Base-by-base conservation (phyloP, 2,329 filamentous ascomycete species). In the Microsporum canis region DNA sequence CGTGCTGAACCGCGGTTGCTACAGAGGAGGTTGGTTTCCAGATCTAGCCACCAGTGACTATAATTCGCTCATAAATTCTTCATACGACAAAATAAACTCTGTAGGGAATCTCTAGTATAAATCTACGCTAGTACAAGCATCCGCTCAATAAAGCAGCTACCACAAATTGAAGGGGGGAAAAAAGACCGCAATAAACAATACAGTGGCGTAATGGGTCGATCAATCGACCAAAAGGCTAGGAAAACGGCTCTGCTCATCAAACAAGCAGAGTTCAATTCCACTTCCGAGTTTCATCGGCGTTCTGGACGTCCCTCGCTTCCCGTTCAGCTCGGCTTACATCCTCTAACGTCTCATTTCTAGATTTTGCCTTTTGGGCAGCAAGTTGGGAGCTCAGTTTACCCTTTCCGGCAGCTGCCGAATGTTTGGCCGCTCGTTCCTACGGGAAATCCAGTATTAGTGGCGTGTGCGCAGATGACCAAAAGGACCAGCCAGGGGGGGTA, bases 321-420 rank as follows among this genome's bases (percentile, higher is more conserved):
- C 84, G 76, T 69, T 91, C 88, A 61, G 85, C 80, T 58, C 80
- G 77, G 70, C 88, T 90, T 3, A 79, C 82, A 65, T 88, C 81
- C 64, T 85, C 84, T 57, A 95, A 76, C 0, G 84, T 85, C 63
- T 87, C 84, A 34, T 76, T 79, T 59, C 84, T 81, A 6, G 87
- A 90, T 76, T 89, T 84, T 67, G 83, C 85, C 76, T 88, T 88
- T 75, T 95, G 88, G 39, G 85, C 85, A 60, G 86, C 82, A 12
- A 96, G 78, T 70, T 91, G 85, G 36, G 79, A 76, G 38, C 82
- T 82, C 10, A 95, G 78, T 70, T 90, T 91, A 14, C 88, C 85
- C 67, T 84, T 84, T 27, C 66, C 68, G 1, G 69, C 63, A 2
- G 69, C 61, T 6, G 70, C 55, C 76, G 76, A 73, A 77, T 84